phyloP scores from a whole-genome alignment of 2,329 filamentous ascomycete species.

The Fusarium subtropicale region DNA sequence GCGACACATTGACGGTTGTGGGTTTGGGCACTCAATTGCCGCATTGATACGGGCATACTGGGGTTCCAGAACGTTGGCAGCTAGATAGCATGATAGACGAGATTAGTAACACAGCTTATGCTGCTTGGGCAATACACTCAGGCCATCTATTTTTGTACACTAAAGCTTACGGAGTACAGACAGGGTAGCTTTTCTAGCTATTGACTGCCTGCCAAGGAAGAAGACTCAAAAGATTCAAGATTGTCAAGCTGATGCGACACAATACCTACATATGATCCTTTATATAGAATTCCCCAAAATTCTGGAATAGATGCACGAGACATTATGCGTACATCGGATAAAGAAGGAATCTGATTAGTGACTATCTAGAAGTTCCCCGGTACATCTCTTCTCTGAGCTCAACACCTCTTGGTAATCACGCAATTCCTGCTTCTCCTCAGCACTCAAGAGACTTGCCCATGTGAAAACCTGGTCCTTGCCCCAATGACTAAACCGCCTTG shows the following conservation, averaged over 20 bases:
- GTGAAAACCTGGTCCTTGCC: slow-evolving; percentile 34
- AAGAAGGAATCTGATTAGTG: too few relatives aligned
- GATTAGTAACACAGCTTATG: neutral
- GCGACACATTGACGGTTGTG: neutral
- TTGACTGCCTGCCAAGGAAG: too few relatives aligned
- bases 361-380: too few relatives aligned
- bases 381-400: neutral
- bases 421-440: slow-evolving; percentile 12
- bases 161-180: neutral
- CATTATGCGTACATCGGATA: too few relatives aligned
- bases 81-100: neutral
- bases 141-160: neutral
- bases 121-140: neutral
- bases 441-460: slow-evolving; percentile 28
- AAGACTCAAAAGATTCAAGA: too few relatives aligned
- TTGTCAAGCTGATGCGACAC: too few relatives aligned
- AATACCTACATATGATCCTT: too few relatives aligned
- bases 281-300: too few relatives aligned
- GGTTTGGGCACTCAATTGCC: neutral
- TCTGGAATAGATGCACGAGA: too few relatives aligned
- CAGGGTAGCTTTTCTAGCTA: too few relatives aligned
- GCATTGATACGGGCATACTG: neutral
- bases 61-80: neutral
- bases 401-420: slow-evolving; percentile 1
- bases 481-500: slow-evolving; percentile 17